phyloP scores from a whole-genome alignment of 2,329 filamentous ascomycete genomes.

The Whalleya microplaca region DNA sequence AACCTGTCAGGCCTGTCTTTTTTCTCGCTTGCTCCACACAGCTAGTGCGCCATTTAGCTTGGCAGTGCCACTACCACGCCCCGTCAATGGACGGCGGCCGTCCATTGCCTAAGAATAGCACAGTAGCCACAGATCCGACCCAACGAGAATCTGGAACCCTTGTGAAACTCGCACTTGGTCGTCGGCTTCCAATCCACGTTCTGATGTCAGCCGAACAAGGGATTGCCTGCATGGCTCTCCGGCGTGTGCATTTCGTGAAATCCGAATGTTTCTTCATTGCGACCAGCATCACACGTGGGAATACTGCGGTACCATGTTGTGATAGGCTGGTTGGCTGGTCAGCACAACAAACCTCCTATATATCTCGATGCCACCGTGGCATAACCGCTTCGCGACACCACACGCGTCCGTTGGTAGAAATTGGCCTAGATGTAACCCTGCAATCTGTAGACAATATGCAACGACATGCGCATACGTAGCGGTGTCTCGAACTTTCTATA shows the following conservation, averaged over 20 bases:
- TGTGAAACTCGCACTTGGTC: conserved; percentile 17
- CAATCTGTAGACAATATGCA: not conserved
- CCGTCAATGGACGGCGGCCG: conserved; percentile 8
- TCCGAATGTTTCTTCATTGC: conserved; percentile 17
- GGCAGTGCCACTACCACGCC: conserved; percentile 6
- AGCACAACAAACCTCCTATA: not conserved
- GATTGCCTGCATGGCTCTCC: conserved; percentile 16
- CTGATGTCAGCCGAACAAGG: conserved; percentile 31
- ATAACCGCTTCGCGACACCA: not conserved
- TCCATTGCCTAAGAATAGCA: conserved; percentile 24
- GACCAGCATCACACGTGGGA: conserved; percentile 11
- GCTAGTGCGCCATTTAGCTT: conserved; percentile 1
- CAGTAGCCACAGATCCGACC: not conserved
- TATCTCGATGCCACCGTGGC: not conserved
- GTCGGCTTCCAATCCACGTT: conserved; percentile 23
- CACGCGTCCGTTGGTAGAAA: conserved; percentile 3
- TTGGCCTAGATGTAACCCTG: not conserved
- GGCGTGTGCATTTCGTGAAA: conserved; percentile 17
- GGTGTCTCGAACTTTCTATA: too few relatives aligned
- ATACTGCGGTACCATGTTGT: conserved; percentile 6
- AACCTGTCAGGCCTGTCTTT: not conserved
- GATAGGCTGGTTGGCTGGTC: conserved; percentile 2
- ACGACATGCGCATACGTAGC: not conserved
- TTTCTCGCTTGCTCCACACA: not conserved
- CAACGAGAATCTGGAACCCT: not conserved